phyloP scores from a whole-genome alignment of 1,284 basidiomycete species.

The Tilletiaria anomala region DNA sequence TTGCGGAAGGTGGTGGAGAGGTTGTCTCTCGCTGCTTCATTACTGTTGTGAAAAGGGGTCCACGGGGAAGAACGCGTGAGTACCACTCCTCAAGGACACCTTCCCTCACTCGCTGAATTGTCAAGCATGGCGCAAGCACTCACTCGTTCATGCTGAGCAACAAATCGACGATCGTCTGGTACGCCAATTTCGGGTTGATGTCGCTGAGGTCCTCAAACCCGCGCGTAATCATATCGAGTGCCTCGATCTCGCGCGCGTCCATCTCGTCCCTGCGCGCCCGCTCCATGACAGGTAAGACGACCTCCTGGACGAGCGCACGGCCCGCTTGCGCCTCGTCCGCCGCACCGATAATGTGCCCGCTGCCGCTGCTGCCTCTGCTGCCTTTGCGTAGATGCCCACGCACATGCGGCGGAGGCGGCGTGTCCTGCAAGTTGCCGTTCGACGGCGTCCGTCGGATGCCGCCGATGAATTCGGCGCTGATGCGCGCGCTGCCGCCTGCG shows the following conservation, averaged over 20 bases:
- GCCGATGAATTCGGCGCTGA: slow-evolving; percentile 68
- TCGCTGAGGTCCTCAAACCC: slow-evolving; percentile 73
- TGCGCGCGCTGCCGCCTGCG: slow-evolving; percentile 55
- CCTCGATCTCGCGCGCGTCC: slow-evolving; percentile 73
- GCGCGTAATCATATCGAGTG: slow-evolving; percentile 70
- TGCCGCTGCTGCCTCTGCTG: too few relatives aligned
- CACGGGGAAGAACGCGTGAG: slow-evolving; percentile 9
- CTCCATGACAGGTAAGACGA: slow-evolving; percentile 25
- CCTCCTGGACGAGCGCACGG: slow-evolving; percentile 18
- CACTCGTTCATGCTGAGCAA: slow-evolving; percentile 74
- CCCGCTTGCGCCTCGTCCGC: slow-evolving; percentile 13
- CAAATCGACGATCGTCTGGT: slow-evolving; percentile 71
- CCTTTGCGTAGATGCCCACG: too few relatives aligned
- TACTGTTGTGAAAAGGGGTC: too few relatives aligned
- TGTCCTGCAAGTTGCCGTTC: neutral
- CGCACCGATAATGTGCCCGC: too few relatives aligned
- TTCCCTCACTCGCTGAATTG: slow-evolving; percentile 59
- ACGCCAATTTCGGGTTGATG: slow-evolving; percentile 66
- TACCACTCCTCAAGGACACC: slow-evolving; percentile 56
- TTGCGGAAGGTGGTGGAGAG: slow-evolving; percentile 19
- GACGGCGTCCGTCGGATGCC: slow-evolving; percentile 1
- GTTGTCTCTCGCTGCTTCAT: slow-evolving; percentile 13
- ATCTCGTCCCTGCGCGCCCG: slow-evolving; percentile 49
- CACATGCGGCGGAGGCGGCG: too few relatives aligned
- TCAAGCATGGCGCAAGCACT: too few relatives aligned